These are phyloP conservation scores for Calonectria honghensis DNA, from an alignment of 2,329 filamentous ascomycete genomes.

Conservation along the genomic window DNA sequence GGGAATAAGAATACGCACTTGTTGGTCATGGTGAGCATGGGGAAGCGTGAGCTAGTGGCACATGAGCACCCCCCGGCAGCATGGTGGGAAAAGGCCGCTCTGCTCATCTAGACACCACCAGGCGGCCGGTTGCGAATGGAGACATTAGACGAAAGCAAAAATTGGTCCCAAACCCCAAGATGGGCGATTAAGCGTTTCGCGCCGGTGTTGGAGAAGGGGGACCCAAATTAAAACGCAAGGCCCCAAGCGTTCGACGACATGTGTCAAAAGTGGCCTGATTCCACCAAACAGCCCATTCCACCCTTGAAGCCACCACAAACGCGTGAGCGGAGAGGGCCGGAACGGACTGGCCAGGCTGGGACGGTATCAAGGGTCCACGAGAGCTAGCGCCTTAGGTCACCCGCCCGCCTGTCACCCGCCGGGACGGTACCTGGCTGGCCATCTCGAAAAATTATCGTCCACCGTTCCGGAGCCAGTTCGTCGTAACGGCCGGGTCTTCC, in stretches of 20 bases:
- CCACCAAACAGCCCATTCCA: slow-evolving; percentile 51
- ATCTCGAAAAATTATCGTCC: slow-evolving; percentile 56
- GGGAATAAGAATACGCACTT: slow-evolving; percentile 19
- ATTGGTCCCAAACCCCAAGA: neutral
- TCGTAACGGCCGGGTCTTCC: slow-evolving; percentile 39
- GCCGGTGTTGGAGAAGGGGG: neutral
- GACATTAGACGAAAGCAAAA: slow-evolving; percentile 13
- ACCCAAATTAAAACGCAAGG: slow-evolving; percentile 20
- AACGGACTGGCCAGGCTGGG: slow-evolving; percentile 43
- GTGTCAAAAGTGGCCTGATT: slow-evolving; percentile 54
- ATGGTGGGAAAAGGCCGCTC: neutral
- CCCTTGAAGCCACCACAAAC: slow-evolving; percentile 42
- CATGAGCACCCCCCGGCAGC: neutral
- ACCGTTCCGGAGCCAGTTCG: slow-evolving; percentile 40
- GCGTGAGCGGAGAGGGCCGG: slow-evolving; percentile 56
- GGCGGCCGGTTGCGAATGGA: slow-evolving; percentile 27
- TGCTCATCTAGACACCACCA: slow-evolving; percentile 29
- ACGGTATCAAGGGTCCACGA: slow-evolving; percentile 6
- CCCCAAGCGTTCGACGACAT: slow-evolving; percentile 38
- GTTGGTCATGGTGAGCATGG: neutral
- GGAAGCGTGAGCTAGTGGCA: neutral
- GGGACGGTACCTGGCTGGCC: neutral
- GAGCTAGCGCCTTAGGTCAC: slow-evolving; percentile 31
- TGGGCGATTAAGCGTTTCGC: slow-evolving; percentile 4
- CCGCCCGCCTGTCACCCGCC: fast-evolving